A percentile compares a stretch with the other conserved stretches of the same genome.
phyloP scores from a whole-genome alignment of 2,329 filamentous ascomycete species.

The Colletotrichum godetiae region DNA sequence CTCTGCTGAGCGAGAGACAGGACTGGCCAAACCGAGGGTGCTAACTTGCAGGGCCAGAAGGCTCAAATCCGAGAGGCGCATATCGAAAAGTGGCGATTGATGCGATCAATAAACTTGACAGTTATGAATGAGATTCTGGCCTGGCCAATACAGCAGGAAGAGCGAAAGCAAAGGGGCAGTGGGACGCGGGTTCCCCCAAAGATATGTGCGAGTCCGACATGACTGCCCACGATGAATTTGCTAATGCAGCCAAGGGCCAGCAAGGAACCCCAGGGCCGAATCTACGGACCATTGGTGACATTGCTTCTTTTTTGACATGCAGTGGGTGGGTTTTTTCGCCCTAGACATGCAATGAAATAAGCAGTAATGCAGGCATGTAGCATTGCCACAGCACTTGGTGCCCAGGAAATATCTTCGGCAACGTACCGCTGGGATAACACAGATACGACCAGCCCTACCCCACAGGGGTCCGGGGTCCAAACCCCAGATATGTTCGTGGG shows the following conservation, averaged over 20 bases:
- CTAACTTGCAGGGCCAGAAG: background rate
- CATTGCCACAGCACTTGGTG: background rate
- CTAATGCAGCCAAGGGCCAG: background rate
- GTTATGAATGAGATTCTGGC: background rate
- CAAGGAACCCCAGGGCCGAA: background rate
- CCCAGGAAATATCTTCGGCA: background rate
- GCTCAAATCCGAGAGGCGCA: background rate
- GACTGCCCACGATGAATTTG: background rate
- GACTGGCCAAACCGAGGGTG: constrained; percentile 30
- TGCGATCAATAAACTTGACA: background rate
- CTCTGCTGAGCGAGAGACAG: background rate
- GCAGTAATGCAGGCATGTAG: constrained; percentile 18
- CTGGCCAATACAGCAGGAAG: background rate
- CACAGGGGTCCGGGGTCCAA: background rate
- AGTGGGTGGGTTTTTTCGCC: background rate
- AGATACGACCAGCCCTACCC: background rate
- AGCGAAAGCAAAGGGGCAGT: background rate
- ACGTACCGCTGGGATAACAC: background rate
- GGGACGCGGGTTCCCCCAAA: background rate
- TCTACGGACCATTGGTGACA: background rate
- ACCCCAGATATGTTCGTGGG: background rate
- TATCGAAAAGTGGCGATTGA: background rate
- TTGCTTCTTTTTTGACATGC: background rate
- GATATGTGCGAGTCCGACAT: background rate
- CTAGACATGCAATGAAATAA: background rate